phyloP scores from a whole-genome alignment of 306 rosid species.

The Quercus cerris region DNA sequence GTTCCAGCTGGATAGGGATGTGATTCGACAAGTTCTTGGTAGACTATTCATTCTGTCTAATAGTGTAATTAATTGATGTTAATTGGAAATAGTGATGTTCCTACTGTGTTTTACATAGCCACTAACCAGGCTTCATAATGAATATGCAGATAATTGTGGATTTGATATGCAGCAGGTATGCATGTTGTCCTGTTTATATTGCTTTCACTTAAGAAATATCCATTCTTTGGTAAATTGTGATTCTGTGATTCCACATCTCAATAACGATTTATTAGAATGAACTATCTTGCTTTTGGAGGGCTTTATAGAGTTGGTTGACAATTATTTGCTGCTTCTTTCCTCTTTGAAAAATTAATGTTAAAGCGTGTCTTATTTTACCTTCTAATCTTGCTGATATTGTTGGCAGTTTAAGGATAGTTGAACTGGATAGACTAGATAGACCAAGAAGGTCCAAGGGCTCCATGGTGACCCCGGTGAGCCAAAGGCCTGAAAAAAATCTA shows the following conservation, averaged over 20 bases:
- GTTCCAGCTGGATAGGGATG: conserved; percentile 58
- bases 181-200: conserved; percentile 11
- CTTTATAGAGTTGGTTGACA: not conserved
- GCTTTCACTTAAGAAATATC: not conserved
- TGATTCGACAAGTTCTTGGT: conserved; percentile 78
- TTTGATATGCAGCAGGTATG: conserved; percentile 81
- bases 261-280: not conserved
- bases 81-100: not conserved
- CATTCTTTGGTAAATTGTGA: not conserved
- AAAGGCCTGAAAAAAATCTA: not conserved
- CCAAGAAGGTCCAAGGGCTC: not conserved
- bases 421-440: not conserved
- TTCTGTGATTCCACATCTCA: not conserved
- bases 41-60: conserved; percentile 10
- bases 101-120: not conserved
- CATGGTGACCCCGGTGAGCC: not conserved
- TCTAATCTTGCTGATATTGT: not conserved
- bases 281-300: not conserved
- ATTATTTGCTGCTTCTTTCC: not conserved
- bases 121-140: conserved; percentile 30
- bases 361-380: not conserved
- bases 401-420: not conserved
- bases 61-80: not conserved
- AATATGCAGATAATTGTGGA: conserved; percentile 69
- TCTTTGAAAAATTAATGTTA: not conserved